These are phyloP conservation scores for Trichoderma oligosporum DNA, from an alignment of 2,329 filamentous ascomycete species.

Conservation along the genomic window DNA sequence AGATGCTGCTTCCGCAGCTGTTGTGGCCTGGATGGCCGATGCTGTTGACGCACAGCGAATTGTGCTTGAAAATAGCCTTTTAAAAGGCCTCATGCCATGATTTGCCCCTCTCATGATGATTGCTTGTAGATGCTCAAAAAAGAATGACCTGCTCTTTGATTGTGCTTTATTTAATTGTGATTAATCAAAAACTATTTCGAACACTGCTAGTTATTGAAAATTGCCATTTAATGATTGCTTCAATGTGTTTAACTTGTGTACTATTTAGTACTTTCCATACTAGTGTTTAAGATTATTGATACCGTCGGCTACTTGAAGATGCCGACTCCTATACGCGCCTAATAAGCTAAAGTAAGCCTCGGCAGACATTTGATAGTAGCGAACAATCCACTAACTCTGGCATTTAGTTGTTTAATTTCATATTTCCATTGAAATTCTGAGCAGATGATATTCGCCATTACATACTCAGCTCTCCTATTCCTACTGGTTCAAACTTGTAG, in stretches of 20 bases:
- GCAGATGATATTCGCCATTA: not conserved
- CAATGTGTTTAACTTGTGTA: too few relatives aligned
- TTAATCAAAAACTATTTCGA: not conserved
- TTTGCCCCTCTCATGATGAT: not conserved
- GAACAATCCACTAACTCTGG: not conserved
- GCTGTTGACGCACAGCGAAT: not conserved
- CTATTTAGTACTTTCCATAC: too few relatives aligned
- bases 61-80: not conserved
- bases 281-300: too few relatives aligned
- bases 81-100: not conserved
- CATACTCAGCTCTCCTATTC: too few relatives aligned
- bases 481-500: too few relatives aligned
- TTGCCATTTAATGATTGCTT: too few relatives aligned
- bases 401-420: conserved; percentile 1
- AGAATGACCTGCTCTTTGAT: not conserved
- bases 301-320: conserved; percentile 1
- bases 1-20: conserved; percentile 31
- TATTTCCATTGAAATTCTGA: conserved; percentile 3
- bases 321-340: conserved; percentile 4
- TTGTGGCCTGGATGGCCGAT: conserved; percentile 18
- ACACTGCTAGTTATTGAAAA: too few relatives aligned
- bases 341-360: too few relatives aligned
- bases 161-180: not conserved
- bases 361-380: too few relatives aligned
- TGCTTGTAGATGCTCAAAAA: too few relatives aligned